Conservation (phyloP, 2,329 filamentous ascomycete genomes). For the Paecilomyces sp. region DNA sequence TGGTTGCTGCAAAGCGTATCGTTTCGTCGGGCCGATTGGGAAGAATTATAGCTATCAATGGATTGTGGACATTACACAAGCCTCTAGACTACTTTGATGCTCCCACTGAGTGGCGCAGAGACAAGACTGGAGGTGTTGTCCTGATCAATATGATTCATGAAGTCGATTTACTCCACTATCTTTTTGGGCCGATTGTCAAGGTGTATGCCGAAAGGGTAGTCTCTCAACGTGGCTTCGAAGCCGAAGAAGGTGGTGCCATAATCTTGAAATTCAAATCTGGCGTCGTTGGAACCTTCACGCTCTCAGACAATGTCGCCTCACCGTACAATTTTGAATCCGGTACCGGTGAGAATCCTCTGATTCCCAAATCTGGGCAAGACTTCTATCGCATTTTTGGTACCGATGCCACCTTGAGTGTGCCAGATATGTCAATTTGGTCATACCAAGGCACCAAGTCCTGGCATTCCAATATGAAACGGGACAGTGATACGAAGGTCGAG, state of each 20-base stretch:
- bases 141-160: conserved; percentile 58
- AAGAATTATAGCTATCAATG: conserved; percentile 44
- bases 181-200: conserved; percentile 47
- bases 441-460: conserved; percentile 41
- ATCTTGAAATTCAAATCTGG: conserved; percentile 48
- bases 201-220: conserved; percentile 45
- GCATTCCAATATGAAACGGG: conserved; percentile 28
- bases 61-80: conserved; percentile 49
- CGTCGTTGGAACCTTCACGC: conserved; percentile 50
- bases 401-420: conserved; percentile 47
- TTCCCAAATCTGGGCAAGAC: conserved; percentile 36
- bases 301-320: conserved; percentile 46
- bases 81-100: conserved; percentile 45
- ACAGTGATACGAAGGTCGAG: conserved; percentile 19
- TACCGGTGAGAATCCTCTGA: conserved; percentile 52
- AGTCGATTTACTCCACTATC: conserved; percentile 51
- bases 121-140: conserved; percentile 41
- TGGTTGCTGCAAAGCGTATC: conserved; percentile 42
- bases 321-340: conserved; percentile 51
- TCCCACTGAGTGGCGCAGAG: conserved; percentile 43
- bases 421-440: conserved; percentile 46
- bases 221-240: conserved; percentile 40
- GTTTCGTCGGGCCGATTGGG: conserved; percentile 39
- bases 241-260: conserved; percentile 52
- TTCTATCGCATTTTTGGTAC: conserved; percentile 52